phyloP scores from a whole-genome alignment of 768 basidiomycete genomes.

The Amanita rimosa region DNA sequence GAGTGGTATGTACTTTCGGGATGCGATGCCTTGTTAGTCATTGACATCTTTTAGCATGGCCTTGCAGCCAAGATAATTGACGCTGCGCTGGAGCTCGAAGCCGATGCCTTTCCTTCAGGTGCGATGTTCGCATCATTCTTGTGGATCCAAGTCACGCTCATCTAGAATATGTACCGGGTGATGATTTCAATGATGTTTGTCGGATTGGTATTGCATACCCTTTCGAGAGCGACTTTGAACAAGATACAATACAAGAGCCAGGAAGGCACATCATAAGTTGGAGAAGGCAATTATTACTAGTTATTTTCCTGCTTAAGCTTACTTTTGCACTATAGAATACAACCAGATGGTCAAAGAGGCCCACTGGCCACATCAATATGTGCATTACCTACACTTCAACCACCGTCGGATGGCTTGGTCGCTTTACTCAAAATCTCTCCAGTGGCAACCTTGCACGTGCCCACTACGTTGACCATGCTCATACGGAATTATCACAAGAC shows the following conservation, averaged over 20 bases:
- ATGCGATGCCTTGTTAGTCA: neutral
- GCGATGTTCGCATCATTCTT: neutral
- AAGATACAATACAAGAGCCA: constrained; percentile 30
- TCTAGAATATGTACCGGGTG: constrained; percentile 53
- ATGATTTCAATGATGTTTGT: constrained; percentile 49
- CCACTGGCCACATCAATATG: constrained; percentile 36
- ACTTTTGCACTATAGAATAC: constrained; percentile 26
- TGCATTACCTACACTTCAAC: constrained; percentile 48
- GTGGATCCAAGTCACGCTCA: neutral
- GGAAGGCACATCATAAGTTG: constrained; percentile 54
- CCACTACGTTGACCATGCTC: constrained; percentile 41
- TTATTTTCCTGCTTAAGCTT: neutral
- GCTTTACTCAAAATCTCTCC: constrained; percentile 58
- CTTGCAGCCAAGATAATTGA: constrained; percentile 35
- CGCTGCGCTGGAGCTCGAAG: constrained; percentile 36
- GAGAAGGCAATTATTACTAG: constrained; percentile 37
- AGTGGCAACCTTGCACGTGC: constrained; percentile 50
- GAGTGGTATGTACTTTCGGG: constrained; percentile 27
- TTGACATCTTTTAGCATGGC: constrained; percentile 24
- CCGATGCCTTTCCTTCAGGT: constrained; percentile 39
- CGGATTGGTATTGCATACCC: constrained; percentile 37
- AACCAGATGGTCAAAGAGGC: constrained; percentile 31
- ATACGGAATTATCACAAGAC: constrained; percentile 56
- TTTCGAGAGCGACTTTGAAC: constrained; percentile 18
- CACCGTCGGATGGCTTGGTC: constrained; percentile 50